Evolutionary conservation across 2,329 filamentous ascomycete species (phyloP), one percentile per base, ranked within the genome.

Genomic region (Metarhizium anisopliae): DNA sequence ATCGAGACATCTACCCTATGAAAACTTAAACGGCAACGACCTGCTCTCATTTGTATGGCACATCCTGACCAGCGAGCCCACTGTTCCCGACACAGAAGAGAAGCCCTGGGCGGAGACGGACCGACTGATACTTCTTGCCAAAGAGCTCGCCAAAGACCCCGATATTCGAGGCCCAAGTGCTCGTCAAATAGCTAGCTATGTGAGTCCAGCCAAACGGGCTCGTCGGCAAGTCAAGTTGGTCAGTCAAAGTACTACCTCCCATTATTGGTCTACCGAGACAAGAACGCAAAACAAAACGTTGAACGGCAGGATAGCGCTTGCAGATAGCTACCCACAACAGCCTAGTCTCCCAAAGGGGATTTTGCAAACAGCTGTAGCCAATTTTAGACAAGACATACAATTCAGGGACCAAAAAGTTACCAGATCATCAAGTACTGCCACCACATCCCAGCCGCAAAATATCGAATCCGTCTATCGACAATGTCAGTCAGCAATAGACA

Each of bases 41-140:
- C 43, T 71, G 5, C 63, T 71, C 29, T 60, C 65, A 18, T 70
- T 67, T 55, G 55, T 72, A 35, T 66, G 63, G 59, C 54, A 59
- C 11, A 63, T 66, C 30, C 52, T 65, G 29, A 53, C 60, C 5
- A 58, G 59, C 16, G 32, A 56, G 13, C 50, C 54, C 13, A 18
- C 52, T 20, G 47, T 54, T 30, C 14, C 40, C 51, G 43, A 59
- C 29, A 38, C 56, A 40, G 14, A 54, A 43, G 40, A 56, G 6
- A 53, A 59, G 18, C 61, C 66, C 4, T 74, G 71, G 72, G 62
- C 58, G 32, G 59, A 66, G 50, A 74, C 72, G 4, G 72, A 74
- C 55, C 63, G 67, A 30, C 59, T 71, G 20, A 72, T 73, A 52
- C 58, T 62, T 29, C 58, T 60, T 43, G 68, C 66, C 11, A 66